phyloP scores from a whole-genome alignment of 495 filamentous ascomycete genomes.

The Elasticomyces elasticus region DNA sequence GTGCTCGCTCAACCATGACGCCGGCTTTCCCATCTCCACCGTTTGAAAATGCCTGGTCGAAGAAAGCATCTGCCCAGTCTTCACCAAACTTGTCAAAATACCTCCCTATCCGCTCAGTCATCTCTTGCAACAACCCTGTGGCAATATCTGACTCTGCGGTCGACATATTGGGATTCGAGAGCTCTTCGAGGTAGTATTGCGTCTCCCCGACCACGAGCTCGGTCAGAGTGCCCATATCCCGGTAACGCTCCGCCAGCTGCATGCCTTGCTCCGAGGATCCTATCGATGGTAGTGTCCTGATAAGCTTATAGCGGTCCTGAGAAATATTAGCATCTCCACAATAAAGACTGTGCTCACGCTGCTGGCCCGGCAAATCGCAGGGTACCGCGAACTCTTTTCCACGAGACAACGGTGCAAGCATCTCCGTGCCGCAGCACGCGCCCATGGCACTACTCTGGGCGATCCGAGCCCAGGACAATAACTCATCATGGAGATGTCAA shows the following conservation, averaged over 20 bases:
- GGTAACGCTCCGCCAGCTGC: slow-evolving; percentile 57
- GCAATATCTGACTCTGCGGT: slow-evolving; percentile 11
- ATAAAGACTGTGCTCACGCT: too few relatives aligned
- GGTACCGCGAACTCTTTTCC: too few relatives aligned
- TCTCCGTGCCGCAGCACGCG: too few relatives aligned
- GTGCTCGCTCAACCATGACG: slow-evolving; percentile 54
- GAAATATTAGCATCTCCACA: too few relatives aligned
- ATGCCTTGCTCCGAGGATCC: slow-evolving; percentile 59
- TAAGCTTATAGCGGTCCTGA: slow-evolving; percentile 47
- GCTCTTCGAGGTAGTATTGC: slow-evolving; percentile 18
- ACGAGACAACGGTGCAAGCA: too few relatives aligned
- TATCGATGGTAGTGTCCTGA: slow-evolving; percentile 57
- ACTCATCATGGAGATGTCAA: too few relatives aligned
- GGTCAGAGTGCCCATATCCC: slow-evolving; percentile 31
- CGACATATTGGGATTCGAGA: slow-evolving; percentile 14
- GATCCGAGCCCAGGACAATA: too few relatives aligned
- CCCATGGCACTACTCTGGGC: too few relatives aligned
- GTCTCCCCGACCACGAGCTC: slow-evolving; percentile 25
- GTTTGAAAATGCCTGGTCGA: slow-evolving; percentile 59
- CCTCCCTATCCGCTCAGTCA: slow-evolving; percentile 16
- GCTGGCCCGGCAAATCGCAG: too few relatives aligned
- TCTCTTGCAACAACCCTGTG: neutral
- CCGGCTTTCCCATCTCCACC: slow-evolving; percentile 54
- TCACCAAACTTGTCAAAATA: slow-evolving; percentile 43
- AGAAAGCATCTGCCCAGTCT: slow-evolving; percentile 69